These are phyloP conservation scores for Lichina pygmaea DNA, from an alignment of 495 filamentous ascomycete genomes.

Conservation along the genomic window DNA sequence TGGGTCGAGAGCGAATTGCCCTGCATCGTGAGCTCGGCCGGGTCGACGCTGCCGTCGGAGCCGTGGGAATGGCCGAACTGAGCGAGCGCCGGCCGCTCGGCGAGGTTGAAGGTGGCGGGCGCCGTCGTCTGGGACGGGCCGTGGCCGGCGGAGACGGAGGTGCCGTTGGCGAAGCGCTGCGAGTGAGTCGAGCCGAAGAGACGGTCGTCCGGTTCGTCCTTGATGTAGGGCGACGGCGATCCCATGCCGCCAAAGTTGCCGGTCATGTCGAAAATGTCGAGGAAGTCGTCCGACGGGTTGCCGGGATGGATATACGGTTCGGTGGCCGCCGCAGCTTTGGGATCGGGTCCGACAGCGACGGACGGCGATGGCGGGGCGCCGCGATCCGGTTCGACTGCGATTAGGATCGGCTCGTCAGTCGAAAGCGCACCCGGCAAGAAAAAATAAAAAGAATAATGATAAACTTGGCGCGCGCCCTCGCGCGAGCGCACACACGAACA, in stretches of 20 bases:
- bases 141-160: slow-evolving; percentile 30
- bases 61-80: slow-evolving; percentile 35
- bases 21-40: slow-evolving; percentile 55
- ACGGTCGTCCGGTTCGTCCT: slow-evolving; percentile 48
- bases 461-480: background rate
- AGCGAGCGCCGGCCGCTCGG: slow-evolving; percentile 33
- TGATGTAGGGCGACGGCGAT: slow-evolving; percentile 39
- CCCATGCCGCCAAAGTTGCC: slow-evolving; percentile 17
- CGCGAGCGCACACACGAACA: background rate
- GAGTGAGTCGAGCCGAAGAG: slow-evolving; percentile 21
- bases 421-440: background rate
- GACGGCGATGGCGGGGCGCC: slow-evolving; percentile 1
- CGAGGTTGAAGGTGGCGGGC: slow-evolving; percentile 37
- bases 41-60: slow-evolving; percentile 43
- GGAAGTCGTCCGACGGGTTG: slow-evolving; percentile 12
- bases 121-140: slow-evolving; percentile 34
- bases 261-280: slow-evolving; percentile 12
- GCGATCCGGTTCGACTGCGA: background rate
- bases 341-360: background rate
- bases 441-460: no score
- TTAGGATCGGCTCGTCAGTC: background rate
- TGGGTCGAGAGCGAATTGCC: slow-evolving; percentile 7
- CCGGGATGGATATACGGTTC: slow-evolving; percentile 11
- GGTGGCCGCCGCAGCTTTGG: slow-evolving; percentile 9
- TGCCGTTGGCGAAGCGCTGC: slow-evolving; percentile 15